phyloP scores from a whole-genome alignment of 73 alveolate species.

The Symbiodinium pilosum region DNA sequence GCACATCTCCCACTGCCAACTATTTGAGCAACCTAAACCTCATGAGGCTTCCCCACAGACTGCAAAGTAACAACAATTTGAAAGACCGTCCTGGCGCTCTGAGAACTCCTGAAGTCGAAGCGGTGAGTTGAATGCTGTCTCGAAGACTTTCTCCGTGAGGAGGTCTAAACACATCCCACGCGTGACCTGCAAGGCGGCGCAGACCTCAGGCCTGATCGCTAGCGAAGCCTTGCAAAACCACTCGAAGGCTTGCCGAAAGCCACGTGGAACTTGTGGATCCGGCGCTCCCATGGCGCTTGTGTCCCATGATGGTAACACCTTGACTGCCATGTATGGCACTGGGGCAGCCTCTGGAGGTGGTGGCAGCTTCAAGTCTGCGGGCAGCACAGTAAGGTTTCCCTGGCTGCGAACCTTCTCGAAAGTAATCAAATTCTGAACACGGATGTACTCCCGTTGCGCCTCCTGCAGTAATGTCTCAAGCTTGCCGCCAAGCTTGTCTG shows the following conservation, averaged over 20 bases:
- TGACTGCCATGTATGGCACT: conserved; percentile 79
- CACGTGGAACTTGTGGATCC: conserved; percentile 93
- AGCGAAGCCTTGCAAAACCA: conserved; percentile 89
- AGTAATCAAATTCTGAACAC: conserved; percentile 86
- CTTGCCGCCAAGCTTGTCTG: conserved; percentile 91
- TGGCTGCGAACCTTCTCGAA: conserved; percentile 94
- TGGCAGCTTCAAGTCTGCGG: conserved; percentile 81
- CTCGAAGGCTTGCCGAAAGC: conserved; percentile 91
- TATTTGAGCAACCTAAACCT: background rate
- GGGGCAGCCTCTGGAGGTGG: conserved; percentile 52
- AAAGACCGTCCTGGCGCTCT: conserved; percentile 57
- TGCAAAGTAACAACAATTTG: too few relatives aligned
- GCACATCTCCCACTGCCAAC: background rate
- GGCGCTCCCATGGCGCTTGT: conserved; percentile 72
- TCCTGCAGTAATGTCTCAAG: conserved; percentile 82
- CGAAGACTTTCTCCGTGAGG: conserved; percentile 76
- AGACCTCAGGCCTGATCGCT: conserved; percentile 69
- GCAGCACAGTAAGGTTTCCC: conserved; percentile 92
- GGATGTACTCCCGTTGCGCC: conserved; percentile 90
- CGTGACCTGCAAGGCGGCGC: conserved; percentile 81
- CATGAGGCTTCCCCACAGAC: background rate
- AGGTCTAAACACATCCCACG: conserved; percentile 86
- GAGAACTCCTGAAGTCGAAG: conserved; percentile 80
- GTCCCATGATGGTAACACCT: conserved; percentile 91
- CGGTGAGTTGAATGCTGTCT: conserved; percentile 75